Base-by-base conservation (phyloP, 805 yeast genomes). In the Candida orba region DNA sequence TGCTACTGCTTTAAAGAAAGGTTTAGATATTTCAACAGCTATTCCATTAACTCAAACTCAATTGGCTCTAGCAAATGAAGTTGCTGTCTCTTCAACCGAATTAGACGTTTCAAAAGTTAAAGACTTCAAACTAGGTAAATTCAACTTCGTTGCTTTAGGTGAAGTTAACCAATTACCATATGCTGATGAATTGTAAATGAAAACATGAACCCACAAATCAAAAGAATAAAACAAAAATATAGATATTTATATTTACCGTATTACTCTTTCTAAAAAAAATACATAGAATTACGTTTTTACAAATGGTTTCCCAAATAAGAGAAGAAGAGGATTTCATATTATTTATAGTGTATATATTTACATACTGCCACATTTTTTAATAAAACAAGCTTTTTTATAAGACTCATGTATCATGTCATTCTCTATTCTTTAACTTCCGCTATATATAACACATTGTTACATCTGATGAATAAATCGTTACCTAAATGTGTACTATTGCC, bases 91-190 rank as follows among this genome's bases (percentile, higher is more conserved):
- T 43, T 63, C 71, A 50, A 43, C 55, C 46, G 61, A 66, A 43
- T 54, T 67, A 30, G 63, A 68, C 42, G 63, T 69, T 44, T 58
- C 66, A 30, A 52, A 65, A 22, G 72, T 67, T 42, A 66, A 68
- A 49, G 52, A 59, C 47, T 71, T 62, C 63, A 71, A 75, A 59
- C 57, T 84, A 48, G 74, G 73, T 52, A 79, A 79, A 60, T 81
- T 81, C 72, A 88, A 82, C 72, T 81, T 84, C 61, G 93, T 83
- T 52, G 96, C 93, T 51, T 81, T 87, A 50, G 99, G 98, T 69
- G 83, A 88, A 66, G 79, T 83, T 49, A 82, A 80, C 62, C 79
- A 78, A 53, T 79, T 91, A 70, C 97, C 99, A 60, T 84, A 73
- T 66, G 82, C 84, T 58, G 89, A 84, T 66, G 96, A 93, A 72